Evolutionary conservation across 1,284 basidiomycete genomes (phyloP), one percentile per base, ranked within the genome.

Genomic region (Pseudozyma tsukubaensis): DNA sequence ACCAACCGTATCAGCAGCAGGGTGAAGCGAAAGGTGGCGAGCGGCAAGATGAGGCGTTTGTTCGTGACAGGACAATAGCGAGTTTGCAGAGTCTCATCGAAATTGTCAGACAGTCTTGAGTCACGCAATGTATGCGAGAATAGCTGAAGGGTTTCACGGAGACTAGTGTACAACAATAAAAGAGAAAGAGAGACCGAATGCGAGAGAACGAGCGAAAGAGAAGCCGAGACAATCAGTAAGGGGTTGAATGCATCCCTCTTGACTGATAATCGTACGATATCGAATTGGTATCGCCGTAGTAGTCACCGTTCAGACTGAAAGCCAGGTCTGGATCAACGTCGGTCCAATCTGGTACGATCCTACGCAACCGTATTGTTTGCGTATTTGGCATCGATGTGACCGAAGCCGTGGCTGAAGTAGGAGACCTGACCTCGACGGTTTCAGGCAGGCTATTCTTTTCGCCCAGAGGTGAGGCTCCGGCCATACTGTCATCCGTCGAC

Each of bases 201-300:
- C 9, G 18, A 21, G 35, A 12, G 34, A 12, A 35, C 8, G 16
- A 35, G n/a, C 3, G 16, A n/a, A 35, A 12, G n/a, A 52, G 37
- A 14, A 42, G n/a, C 14, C 39, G 24, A 29, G 24, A 29, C 24
- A 6, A 6, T 62, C 45, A 72, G 29, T 57, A 72, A 1, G 71
- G 71, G 0, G 56, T 73, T 7, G 71, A 64, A 21, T 67, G 71
- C 54, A 73, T 59, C 10, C 50, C 65, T 44, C 71, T 43, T 2
- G 71, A 73, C 32, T 58, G 71, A 42, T 73, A 75, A 36, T 67
- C 71, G 47, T 68, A 77, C 40, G 75, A 69, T n/a, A 65, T 60
- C 49, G 63, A 67, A 39, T 59, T 59, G 45, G 59, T 55, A 32
- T 68, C 58, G 9, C 53, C 60, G 48, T 68, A 73, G 49, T 42